A percentile compares a stretch with the other conserved stretches of the same genome.
Evolutionary conservation across 2,329 filamentous ascomycete species (phyloP).

Genomic region (Aspergillus fischeri): DNA sequence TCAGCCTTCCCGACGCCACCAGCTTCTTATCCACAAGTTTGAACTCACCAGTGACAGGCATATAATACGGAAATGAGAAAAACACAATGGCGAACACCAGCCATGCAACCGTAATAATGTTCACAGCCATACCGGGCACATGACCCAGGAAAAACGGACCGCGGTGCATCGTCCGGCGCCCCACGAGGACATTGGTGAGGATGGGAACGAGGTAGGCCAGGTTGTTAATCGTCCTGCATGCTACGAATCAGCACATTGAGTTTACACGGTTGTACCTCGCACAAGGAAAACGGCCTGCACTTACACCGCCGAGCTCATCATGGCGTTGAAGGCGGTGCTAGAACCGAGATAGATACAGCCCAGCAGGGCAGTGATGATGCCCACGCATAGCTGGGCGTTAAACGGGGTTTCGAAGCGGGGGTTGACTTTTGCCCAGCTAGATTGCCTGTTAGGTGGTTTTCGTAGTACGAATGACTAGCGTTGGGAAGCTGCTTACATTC

Average conservation of each 20-base stretch:
- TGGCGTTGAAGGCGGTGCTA: constrained; percentile 62
- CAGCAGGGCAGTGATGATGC: constrained; percentile 51
- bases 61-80: constrained; percentile 43
- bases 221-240: constrained; percentile 42
- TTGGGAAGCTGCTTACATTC: constrained; percentile 12
- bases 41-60: constrained; percentile 29
- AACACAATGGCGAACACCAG: constrained; percentile 49
- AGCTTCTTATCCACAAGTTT: neutral
- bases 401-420: constrained; percentile 43
- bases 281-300: neutral
- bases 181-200: constrained; percentile 43
- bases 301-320: constrained; percentile 25
- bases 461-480: neutral
- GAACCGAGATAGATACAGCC: constrained; percentile 65
- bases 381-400: constrained; percentile 53
- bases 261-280: too few species aligned
- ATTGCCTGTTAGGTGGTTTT: neutral
- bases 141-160: constrained; percentile 45
- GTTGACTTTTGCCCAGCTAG: constrained; percentile 44
- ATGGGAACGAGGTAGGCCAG: constrained; percentile 47
- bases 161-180: constrained; percentile 40
- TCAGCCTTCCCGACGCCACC: neutral
- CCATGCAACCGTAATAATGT: constrained; percentile 45
- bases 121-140: constrained; percentile 40
- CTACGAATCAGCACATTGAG: too few species aligned